Base-by-base conservation (phyloP, 2,329 filamentous ascomycete species). In the Penicillium sp. region DNA sequence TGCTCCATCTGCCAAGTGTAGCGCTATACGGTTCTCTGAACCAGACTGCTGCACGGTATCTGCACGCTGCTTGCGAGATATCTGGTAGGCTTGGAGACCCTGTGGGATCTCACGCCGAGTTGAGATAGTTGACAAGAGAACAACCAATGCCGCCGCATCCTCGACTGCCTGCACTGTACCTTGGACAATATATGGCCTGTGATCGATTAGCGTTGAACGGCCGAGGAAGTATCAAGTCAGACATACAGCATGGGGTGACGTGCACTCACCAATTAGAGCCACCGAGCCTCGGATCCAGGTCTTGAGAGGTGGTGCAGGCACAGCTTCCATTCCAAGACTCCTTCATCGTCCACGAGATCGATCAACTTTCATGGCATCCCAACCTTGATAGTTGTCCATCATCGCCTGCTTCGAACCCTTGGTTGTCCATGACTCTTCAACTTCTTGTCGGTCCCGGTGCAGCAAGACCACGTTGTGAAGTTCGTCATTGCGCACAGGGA, bases 401-500 rank as follows among this genome's bases (percentile, higher is more conserved):
- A 84, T 83, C 32, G 66, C 73, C 18, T 68, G 55, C 66, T 84
- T 84, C 46, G 74, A 77, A 8, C 78, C 80, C 47, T 72, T 74
- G 6, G 79, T 83, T 0, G 80, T 84, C 71, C 83, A 84, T 0
- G 77, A 81, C 25, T 79, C 77, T 7, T 72, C 70, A 9, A 79
- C 77, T 39, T 80, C 81, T 58, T 80, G 76, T 48, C 64, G 67
- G 53, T 83, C 80, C 2, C 80, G 80, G 59, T 83, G 80, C 19
- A 77, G 71, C 8, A 79, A 74, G 9, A 79, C 80, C 21, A 84
- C 66, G 63, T 84, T 84, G 67, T 83, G 84, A 53, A 83, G 75
- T 23, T 72, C 74, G 55, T 86, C 80, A 57, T 74, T 77, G 46
- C 78, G 75, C 29, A 91, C 81, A 0, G 85, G 81, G 60, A 90